Percentiles rank a stretch among this genome's conserved stretches.
Evolutionary conservation across 345 rosid genomes (phyloP).

Genomic region (Hibiscus syriacus): DNA sequence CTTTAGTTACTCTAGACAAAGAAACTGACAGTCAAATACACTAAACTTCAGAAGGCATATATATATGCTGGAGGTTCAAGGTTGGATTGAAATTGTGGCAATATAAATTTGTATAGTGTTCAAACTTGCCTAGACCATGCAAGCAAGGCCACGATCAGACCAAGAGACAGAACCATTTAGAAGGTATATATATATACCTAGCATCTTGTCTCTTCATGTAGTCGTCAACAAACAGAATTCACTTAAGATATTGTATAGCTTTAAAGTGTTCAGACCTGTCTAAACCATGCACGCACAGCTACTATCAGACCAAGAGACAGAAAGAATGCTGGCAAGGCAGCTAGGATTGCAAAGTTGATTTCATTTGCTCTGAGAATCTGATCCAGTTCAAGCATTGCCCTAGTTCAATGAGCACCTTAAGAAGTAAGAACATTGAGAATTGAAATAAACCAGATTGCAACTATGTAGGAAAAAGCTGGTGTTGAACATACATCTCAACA

Average conservation of each 20-base stretch:
- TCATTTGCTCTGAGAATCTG: conserved; percentile 95
- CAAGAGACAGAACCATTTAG: conserved; percentile 40
- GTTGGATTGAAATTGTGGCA: background rate
- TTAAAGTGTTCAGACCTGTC: conserved; percentile 37
- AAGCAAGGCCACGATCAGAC: conserved; percentile 53
- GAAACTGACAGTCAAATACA: background rate
- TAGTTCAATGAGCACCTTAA: conserved; percentile 22
- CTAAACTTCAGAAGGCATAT: background rate
- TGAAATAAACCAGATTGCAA: conserved; percentile 6
- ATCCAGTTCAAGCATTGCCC: conserved; percentile 97
- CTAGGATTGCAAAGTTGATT: conserved; percentile 88
- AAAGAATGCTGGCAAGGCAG: conserved; percentile 94
- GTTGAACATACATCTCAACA: conserved; percentile 73
- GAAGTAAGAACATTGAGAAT: conserved; percentile 9
- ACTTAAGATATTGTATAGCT: background rate
- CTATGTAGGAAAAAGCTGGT: conserved; percentile 15
- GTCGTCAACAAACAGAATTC: background rate
- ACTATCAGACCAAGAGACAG: conserved; percentile 57
- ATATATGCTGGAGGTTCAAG: background rate
- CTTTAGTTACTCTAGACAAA: background rate
- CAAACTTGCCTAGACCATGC: conserved; percentile 72
- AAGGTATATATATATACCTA: background rate
- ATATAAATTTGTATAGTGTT: background rate
- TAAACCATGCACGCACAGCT: conserved; percentile 66
- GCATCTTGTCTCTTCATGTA: background rate